Conservation (phyloP, 1,139 yeast species). For the Taphrina sp. region DNA sequence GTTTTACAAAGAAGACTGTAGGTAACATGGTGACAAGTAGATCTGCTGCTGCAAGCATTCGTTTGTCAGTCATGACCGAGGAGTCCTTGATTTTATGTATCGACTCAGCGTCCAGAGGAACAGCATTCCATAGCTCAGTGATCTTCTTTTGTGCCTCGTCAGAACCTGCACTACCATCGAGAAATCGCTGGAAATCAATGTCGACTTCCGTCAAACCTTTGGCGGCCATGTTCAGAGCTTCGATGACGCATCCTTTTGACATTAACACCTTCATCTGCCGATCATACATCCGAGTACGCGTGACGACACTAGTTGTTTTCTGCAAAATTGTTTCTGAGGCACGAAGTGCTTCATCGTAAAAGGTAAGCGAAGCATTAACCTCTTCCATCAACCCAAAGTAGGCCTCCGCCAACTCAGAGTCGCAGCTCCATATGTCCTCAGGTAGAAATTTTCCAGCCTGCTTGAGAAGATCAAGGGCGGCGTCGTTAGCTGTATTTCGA, state of each 20-base stretch:
- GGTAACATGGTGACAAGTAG: not conserved
- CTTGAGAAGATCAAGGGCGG: not conserved
- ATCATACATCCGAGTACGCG: conserved; percentile 9
- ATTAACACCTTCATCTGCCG: conserved; percentile 4
- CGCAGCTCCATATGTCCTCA: conserved; percentile 7
- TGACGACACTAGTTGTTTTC: not conserved
- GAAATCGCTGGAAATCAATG: conserved; percentile 1
- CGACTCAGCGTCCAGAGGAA: not conserved
- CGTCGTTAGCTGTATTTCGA: conserved; percentile 18
- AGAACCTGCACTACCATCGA: conserved; percentile 2
- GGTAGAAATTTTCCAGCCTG: conserved; percentile 7
- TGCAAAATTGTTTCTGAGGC: conserved; percentile 3
- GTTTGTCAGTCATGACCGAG: conserved; percentile 8
- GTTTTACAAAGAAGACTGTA: conserved; percentile 8
- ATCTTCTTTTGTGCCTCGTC: not conserved
- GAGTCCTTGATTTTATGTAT: not conserved
- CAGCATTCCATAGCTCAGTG: conserved; percentile 3
- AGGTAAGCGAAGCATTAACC: conserved; percentile 11
- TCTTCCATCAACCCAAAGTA: conserved; percentile 13
- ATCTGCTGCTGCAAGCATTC: conserved; percentile 11
- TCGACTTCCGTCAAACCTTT: conserved; percentile 15
- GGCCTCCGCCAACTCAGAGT: conserved; percentile 1
- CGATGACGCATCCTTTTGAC: conserved; percentile 3
- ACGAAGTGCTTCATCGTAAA: conserved; percentile 10
- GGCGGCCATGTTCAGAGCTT: conserved; percentile 1